phyloP scores from a whole-genome alignment of 148 eudicot species.

The Diospyros kaki region DNA sequence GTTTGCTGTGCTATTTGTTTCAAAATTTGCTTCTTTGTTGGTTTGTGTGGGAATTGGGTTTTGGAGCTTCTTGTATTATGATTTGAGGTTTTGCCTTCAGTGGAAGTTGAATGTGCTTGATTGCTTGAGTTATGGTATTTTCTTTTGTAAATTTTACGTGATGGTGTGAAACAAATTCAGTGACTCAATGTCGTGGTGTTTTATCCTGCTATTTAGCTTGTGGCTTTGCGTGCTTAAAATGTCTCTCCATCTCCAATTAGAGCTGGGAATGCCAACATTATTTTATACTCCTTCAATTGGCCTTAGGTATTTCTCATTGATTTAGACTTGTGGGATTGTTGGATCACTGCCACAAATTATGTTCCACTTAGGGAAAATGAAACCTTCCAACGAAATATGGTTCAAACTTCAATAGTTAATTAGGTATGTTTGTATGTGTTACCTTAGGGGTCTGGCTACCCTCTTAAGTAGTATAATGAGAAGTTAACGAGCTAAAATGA shows the following conservation, averaged over 20 bases:
- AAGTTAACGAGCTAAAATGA: not conserved
- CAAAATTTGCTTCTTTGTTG: not conserved
- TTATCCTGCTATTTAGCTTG: not conserved
- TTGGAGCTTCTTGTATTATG: not conserved
- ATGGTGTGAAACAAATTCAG: not conserved
- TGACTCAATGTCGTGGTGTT: not conserved
- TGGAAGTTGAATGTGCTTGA: slow-evolving; percentile 4
- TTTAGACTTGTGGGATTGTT: not conserved
- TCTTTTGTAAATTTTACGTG: slow-evolving; percentile 4
- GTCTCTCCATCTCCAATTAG: slow-evolving; percentile 7
- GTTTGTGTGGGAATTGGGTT: not conserved
- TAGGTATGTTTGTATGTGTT: not conserved
- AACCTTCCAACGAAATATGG: not conserved
- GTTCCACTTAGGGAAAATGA: not conserved
- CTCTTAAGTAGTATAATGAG: not conserved
- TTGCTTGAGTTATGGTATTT: not conserved
- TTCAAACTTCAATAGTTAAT: not conserved
- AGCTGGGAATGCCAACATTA: not conserved
- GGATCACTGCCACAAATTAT: not conserved
- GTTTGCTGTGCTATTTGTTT: slow-evolving; percentile 2
- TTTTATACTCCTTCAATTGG: slow-evolving; percentile 3
- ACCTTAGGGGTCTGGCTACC: not conserved
- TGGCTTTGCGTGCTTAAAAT: slow-evolving; percentile 4
- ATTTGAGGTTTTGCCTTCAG: slow-evolving; percentile 13
- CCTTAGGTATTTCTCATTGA: not conserved